Base-by-base conservation (phyloP, 345 rosid species). In the Tarenaya hassleriana region DNA sequence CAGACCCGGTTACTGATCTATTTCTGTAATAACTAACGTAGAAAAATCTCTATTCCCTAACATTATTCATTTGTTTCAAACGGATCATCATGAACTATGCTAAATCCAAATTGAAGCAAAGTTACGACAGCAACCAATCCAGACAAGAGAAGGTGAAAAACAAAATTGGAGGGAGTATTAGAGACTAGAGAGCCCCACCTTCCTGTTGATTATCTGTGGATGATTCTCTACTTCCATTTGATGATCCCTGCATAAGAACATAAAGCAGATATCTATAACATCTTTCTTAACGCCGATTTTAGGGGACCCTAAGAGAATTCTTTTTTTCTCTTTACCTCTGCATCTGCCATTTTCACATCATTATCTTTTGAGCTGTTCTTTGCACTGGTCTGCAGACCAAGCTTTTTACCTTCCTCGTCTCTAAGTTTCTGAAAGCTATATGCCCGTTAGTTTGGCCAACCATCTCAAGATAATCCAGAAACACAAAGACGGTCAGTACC, bases 401-500 rank as follows among this genome's bases (percentile, higher is more conserved):
- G 81, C 74, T 78, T 86, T 69, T 84, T 82, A 48, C 89, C 87
- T 60, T 88, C 97, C 51, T 86, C 91, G 37, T 88, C 86, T 73
- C 97, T 82, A 58, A 88, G 79, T 61, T 71, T 58, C 97, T 88
- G 74, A 12, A 54, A 56, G 41, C 55, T 14, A 34, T 38, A 60
- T 11, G 34, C 41, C 16, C 61, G 51, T 45, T 34, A 11, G 34
- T 47, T 33, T 41, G 6, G 2, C 18, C 41, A 53, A 20, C 51
- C 41, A 53, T 50, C 39, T 34, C 41, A 41, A 31, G 16, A 13
- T 1, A 15, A 3, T 56, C 14, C 21, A 13, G 41, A 24, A 34
- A 35, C 52, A 57, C 42, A 5, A 51, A 61, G 32, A 47, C 31
- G 55, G 47, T 13, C 17, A 15, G 57, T 75, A 87, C 97, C 95